These are phyloP conservation scores for Tetrahymena malaccensis DNA, from an alignment of 73 alveolate genomes.

Conservation along the genomic window DNA sequence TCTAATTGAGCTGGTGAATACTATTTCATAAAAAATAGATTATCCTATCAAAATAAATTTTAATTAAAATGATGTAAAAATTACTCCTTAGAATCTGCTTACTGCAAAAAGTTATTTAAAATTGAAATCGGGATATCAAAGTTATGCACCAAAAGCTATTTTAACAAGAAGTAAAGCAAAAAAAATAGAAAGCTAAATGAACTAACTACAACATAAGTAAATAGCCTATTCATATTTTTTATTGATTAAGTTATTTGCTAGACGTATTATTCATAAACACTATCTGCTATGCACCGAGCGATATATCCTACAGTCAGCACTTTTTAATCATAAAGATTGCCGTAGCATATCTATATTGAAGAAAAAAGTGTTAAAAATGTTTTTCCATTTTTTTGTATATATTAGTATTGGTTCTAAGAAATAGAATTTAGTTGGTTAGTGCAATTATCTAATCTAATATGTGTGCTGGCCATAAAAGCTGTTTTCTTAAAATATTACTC, in stretches of 20 bases:
- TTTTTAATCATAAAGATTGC: not conserved
- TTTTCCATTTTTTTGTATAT: not conserved
- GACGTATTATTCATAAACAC: not conserved
- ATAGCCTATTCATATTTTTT: not conserved
- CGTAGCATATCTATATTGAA: not conserved
- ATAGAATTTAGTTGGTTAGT: not conserved
- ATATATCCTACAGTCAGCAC: not conserved
- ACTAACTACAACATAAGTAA: not conserved
- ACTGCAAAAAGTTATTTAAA: not conserved
- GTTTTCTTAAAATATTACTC: not conserved
- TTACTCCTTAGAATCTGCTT: not conserved
- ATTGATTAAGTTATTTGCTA: not conserved
- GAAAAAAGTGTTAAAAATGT: not conserved
- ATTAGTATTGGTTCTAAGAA: not conserved
- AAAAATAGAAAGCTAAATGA: not conserved
- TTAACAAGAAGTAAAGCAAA: not conserved
- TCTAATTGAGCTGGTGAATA: not conserved
- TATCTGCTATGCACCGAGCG: not conserved
- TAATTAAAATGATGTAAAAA: not conserved
- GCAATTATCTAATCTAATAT: not conserved
- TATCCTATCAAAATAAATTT: not conserved
- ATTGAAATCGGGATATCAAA: not conserved
- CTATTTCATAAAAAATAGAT: not conserved
- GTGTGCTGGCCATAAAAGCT: not conserved
- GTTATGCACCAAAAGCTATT: not conserved